These are phyloP conservation scores for Cnidoscolus chayamansa DNA, from an alignment of 441 rosid genomes.

Conservation along the genomic window DNA sequence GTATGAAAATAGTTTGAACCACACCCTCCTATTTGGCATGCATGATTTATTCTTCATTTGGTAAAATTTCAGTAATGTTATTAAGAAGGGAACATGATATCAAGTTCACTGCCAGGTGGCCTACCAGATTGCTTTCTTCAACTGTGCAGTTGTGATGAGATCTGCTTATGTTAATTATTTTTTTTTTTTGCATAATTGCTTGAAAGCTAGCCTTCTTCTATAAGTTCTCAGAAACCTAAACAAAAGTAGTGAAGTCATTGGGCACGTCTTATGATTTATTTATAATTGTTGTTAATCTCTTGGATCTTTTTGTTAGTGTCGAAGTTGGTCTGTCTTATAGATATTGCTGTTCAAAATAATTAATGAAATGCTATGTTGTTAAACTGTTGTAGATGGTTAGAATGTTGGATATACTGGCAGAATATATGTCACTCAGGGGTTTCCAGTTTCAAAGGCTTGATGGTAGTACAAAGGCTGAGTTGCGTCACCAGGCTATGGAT, in stretches of 20 bases:
- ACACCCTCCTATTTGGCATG: background rate
- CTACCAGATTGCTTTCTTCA: background rate
- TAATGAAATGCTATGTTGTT: conserved; percentile 11
- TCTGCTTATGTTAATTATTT: background rate
- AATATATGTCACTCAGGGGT: conserved; percentile 85
- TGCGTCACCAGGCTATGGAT: conserved; percentile 99
- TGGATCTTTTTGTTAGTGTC: background rate
- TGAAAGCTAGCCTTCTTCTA: no score
- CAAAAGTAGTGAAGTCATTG: background rate
- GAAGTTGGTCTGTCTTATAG: background rate
- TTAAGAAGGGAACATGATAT: background rate
- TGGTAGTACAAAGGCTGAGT: conserved; percentile 98
- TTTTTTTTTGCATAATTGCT: background rate
- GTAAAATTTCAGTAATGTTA: background rate
- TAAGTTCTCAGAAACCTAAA: background rate
- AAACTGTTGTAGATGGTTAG: conserved; percentile 81
- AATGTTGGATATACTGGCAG: conserved; percentile 96
- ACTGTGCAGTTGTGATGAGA: background rate
- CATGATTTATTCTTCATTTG: background rate
- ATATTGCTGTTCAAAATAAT: background rate
- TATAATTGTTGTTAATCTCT: background rate
- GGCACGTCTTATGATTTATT: background rate
- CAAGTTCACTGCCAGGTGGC: background rate
- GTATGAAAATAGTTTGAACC: background rate
- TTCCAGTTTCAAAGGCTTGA: conserved; percentile 98